phyloP scores from a whole-genome alignment of 768 basidiomycete genomes.

The Rhodosporidiobolus sp. region DNA sequence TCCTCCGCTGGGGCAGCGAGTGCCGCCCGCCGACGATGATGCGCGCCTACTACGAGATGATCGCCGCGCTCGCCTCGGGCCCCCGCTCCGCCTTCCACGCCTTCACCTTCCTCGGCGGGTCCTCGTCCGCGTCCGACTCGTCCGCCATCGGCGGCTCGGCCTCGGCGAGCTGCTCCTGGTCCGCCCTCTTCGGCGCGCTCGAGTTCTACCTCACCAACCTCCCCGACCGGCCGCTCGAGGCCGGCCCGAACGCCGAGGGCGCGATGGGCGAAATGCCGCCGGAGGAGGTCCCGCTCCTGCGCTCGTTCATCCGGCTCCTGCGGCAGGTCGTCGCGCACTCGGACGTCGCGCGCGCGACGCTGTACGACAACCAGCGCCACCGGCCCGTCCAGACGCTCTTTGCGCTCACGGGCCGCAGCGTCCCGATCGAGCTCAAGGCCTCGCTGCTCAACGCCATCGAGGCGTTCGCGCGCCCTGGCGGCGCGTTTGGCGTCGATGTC shows the following conservation, averaged over 20 bases:
- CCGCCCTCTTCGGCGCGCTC: constrained; percentile 66
- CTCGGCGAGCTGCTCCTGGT: constrained; percentile 65
- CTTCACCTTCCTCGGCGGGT: constrained; percentile 79
- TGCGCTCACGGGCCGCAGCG: constrained; percentile 68
- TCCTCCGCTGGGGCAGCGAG: constrained; percentile 85
- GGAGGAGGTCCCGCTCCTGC: constrained; percentile 73
- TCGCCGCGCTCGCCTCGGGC: constrained; percentile 76
- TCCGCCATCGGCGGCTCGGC: neutral
- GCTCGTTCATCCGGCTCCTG: constrained; percentile 75
- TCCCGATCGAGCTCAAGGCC: constrained; percentile 89
- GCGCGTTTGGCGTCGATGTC: constrained; percentile 63
- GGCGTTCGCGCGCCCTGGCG: constrained; percentile 75
- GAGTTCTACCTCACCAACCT: constrained; percentile 69
- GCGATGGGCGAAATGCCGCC: constrained; percentile 50
- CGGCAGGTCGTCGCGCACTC: constrained; percentile 72
- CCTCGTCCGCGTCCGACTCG: too few species aligned
- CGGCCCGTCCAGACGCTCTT: constrained; percentile 77
- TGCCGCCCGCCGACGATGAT: constrained; percentile 68
- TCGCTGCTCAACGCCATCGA: constrained; percentile 74
- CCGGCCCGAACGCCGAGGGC: constrained; percentile 50
- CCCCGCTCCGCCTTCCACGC: constrained; percentile 79
- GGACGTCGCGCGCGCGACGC: constrained; percentile 70
- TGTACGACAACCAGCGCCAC: constrained; percentile 72
- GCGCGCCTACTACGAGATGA: constrained; percentile 82
- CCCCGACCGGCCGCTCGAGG: constrained; percentile 54